Base-by-base conservation (phyloP, 2,329 filamentous ascomycete species). In the Aspergillus sp. region DNA sequence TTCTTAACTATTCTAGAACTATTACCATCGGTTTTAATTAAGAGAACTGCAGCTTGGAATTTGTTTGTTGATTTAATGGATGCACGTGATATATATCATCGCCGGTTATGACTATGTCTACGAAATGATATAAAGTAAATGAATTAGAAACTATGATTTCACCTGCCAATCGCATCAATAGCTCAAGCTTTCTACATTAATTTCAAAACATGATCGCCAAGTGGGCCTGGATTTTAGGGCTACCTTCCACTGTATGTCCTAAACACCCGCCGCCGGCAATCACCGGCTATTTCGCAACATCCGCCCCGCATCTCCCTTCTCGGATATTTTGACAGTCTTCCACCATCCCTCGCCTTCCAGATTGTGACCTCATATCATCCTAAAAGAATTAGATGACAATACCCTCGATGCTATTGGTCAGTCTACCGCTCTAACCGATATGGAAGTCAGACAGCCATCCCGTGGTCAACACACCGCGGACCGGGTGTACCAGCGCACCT, bases 401-500 rank as follows among this genome's bases (percentile, higher is more conserved):
- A 20, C 49, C 49, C 10, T 30, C 25, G 12, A 30, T 30, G 49
- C 48, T 30, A 58, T 58, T 56, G 53, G 54, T 45, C 41, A 41
- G 37, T 32, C 17, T 27, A 5, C 4, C 2, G 5, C 25, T 12
- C 25, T 30, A 41, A 7, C 25, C 9, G 15, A 27, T 17, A 60
- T 60, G 58, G 58, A 60, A 42, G 51, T 50, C 15, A 53, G 57
- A 44, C 54, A 48, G 17, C 45, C 44, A 25, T 53, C 52, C 37
- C 51, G 53, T 43, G 41, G 47, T 38, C 43, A 49, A 43, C 48
- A 51, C 35, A 42, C 47, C 41, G 58, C 53, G 64, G 73, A 61
- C 46, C 62, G 61, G 44, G 56, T 59, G 45, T 76, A 74, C 58
- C 73, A 77, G 60, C 74, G 75, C 51, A 74, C 75, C 33, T 78